Percentiles rank a stretch among this genome's conserved stretches.
Evolutionary conservation across 139 green algal species (phyloP).

Genomic region (Coelastrella sp.): DNA sequence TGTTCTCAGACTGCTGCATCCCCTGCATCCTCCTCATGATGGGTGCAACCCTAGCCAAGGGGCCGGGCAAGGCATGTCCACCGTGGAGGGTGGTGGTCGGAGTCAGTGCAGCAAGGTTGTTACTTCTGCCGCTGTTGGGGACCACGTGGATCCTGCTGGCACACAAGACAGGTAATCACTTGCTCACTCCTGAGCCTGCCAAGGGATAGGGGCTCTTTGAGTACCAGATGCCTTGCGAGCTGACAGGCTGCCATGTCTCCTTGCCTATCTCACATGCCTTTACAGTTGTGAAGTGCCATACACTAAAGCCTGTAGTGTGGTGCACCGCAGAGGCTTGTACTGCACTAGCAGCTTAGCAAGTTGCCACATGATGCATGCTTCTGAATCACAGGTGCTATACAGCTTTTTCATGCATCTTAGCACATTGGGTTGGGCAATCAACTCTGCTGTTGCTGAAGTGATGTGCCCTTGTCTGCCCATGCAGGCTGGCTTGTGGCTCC

Average conservation of each 20-base stretch:
- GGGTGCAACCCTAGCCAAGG: constrained; percentile 39
- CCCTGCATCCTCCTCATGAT: constrained; percentile 48
- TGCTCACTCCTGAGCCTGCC: no score
- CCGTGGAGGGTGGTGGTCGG: constrained; percentile 3
- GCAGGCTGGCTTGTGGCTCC: constrained; percentile 32
- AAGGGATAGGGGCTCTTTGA: no score
- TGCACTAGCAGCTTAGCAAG: no score
- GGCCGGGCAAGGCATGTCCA: constrained; percentile 23
- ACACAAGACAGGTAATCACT: neutral
- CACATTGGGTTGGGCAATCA: no score
- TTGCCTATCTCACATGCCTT: neutral
- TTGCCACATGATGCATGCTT: neutral
- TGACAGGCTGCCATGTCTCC: no score
- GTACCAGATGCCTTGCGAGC: no score
- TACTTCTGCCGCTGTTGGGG: constrained; percentile 45
- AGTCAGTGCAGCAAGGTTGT: constrained; percentile 21
- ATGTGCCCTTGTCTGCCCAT: neutral
- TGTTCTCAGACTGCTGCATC: constrained; percentile 51
- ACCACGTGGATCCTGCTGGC: constrained; percentile 29
- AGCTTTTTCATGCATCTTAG: no score
- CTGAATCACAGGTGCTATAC: no score
- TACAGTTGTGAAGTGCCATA: neutral
- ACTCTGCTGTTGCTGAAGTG: no score
- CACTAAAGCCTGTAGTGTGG: neutral
- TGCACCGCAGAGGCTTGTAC: no score